Base-by-base conservation (phyloP, 2,329 filamentous ascomycete genomes). In the Penicillium sp. region DNA sequence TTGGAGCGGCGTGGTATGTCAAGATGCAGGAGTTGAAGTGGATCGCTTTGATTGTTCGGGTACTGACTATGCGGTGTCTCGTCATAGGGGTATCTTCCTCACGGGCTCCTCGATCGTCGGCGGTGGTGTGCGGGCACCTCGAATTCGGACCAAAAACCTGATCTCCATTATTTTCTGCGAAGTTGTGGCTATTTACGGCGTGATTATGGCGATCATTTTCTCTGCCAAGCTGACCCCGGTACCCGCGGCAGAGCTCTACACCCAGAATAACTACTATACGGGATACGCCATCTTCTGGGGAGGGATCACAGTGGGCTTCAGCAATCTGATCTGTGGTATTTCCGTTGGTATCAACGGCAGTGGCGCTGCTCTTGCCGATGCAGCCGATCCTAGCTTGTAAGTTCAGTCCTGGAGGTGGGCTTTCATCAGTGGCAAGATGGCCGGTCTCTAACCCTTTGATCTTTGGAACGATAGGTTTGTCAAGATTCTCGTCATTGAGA, bases 111-210 rank as follows among this genome's bases (percentile, higher is more conserved):
- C 93, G 43, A 98, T 98, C 66, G 80, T 98, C 54, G 94, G 94
- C 62, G 93, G 87, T 58, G 93, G 93, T 74, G 93, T 98, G 63
- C 91, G 87, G 70, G 91, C 93, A 31, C 94, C 94, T 25, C 86
- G 93, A 59, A 98, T 98, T 72, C 87, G 93, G 67, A 98, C 93
- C 50, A 98, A 98, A 83, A 98, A 98, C 77, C 72, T 98, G 63
- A 97, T 98, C 67, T 97, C 91, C 60, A 98, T 98, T 70, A 97
- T 98, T 73, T 98, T 98, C 74, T 98, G 93, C 76, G 93, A 98
- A 74, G 93, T 98, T 63, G 93, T 98, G 61, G 93, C 93, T 70
- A 98, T 98, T 69, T 98, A 98, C 78, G 94, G 94, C 59, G 91
- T 98, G 71, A 98, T 98, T 73, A 98, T 98, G 89, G 86, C 90